These are phyloP conservation scores for Carex myosuroides DNA, from an alignment of 176 grass and related monocot species.

Conservation along the genomic window DNA sequence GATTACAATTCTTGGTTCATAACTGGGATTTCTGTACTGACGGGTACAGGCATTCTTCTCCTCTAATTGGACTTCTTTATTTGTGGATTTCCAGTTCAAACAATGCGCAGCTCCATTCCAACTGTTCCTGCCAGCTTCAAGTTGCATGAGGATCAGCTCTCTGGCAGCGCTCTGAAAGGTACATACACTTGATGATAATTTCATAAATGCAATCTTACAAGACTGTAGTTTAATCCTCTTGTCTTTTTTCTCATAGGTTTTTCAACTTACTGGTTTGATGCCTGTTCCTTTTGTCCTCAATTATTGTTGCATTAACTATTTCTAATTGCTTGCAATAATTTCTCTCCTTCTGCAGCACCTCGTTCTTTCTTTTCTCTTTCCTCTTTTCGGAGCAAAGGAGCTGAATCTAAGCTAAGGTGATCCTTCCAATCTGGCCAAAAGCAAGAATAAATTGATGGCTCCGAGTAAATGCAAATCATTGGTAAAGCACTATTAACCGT, in stretches of 20 bases:
- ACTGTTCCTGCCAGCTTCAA: slow-evolving; percentile 78
- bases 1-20: background rate
- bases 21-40: background rate
- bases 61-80: background rate
- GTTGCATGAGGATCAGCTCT: slow-evolving; percentile 77
- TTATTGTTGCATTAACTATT: background rate
- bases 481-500: background rate
- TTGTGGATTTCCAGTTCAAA: slow-evolving; percentile 70
- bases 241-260: background rate
- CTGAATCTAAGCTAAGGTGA: slow-evolving; percentile 85
- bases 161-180: slow-evolving; percentile 89
- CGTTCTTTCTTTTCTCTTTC: slow-evolving; percentile 93
- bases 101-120: slow-evolving; percentile 70
- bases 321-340: slow-evolving; percentile 12
- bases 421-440: slow-evolving; percentile 13
- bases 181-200: slow-evolving; percentile 15
- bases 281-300: background rate
- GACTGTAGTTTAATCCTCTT: slow-evolving; percentile 1
- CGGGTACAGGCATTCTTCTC: background rate
- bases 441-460: slow-evolving; percentile 4
- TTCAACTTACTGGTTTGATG: background rate
- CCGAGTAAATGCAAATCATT: slow-evolving; percentile 35
- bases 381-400: slow-evolving; percentile 83
- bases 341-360: slow-evolving; percentile 51
- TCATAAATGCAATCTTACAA: slow-evolving; percentile 20